Percentiles rank a stretch among this genome's conserved stretches.
phyloP scores from a whole-genome alignment of 352 stramenopile species.

The Pythium oligandrum region DNA sequence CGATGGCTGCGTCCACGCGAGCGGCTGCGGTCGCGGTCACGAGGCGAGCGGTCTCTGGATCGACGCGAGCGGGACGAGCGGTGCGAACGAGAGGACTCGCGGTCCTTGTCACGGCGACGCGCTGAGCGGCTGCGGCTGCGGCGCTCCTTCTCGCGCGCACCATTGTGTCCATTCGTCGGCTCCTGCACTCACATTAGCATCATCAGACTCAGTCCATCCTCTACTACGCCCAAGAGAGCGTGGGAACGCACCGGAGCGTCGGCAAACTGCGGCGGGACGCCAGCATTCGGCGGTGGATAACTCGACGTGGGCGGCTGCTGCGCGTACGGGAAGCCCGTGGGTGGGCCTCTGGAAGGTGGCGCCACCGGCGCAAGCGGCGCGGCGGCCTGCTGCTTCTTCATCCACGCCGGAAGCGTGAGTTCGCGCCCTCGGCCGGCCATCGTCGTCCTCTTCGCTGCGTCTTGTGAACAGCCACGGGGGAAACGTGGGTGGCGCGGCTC shows the following conservation, averaged over 20 bases:
- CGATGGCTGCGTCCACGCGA: constrained; percentile 30
- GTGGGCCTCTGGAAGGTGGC: not conserved
- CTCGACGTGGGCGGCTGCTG: constrained; percentile 13
- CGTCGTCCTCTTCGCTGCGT: not conserved
- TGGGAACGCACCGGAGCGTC: constrained; percentile 43
- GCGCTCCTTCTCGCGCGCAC: constrained; percentile 7
- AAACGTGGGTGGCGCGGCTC: constrained; percentile 8
- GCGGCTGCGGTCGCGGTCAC: constrained; percentile 26
- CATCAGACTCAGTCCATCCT: not conserved
- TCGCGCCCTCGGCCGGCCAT: constrained; percentile 81
- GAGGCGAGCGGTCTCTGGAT: constrained; percentile 23
- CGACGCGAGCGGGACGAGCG: constrained; percentile 33
- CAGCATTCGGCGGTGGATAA: not conserved
- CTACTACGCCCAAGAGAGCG: not conserved
- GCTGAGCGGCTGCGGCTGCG: constrained; percentile 29
- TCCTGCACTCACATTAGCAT: constrained; percentile 15
- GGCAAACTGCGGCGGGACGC: constrained; percentile 44
- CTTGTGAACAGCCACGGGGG: not conserved
- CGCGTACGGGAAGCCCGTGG: constrained; percentile 11
- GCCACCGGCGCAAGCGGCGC: constrained; percentile 4
- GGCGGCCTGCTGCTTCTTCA: constrained; percentile 71
- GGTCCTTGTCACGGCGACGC: constrained; percentile 15
- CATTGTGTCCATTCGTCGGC: constrained; percentile 10
- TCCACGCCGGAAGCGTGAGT: constrained; percentile 85
- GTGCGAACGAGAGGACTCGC: constrained; percentile 21